phyloP scores from a whole-genome alignment of 495 filamentous ascomycete genomes.

The Neurospora pannonica region DNA sequence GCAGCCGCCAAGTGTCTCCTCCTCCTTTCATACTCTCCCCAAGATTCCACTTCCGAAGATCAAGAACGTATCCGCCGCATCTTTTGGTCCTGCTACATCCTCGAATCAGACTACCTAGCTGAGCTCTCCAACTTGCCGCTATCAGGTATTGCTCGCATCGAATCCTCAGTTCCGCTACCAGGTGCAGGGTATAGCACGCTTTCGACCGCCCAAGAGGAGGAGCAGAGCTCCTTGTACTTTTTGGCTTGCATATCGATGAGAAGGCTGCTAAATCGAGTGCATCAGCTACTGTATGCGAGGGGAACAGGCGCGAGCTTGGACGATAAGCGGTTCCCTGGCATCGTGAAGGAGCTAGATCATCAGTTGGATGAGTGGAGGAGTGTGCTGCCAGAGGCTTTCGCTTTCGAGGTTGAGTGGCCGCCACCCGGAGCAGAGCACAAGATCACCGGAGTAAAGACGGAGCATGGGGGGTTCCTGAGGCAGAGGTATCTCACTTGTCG shows the following conservation, averaged over 20 bases:
- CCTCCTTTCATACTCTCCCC: conserved; percentile 21
- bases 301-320: conserved; percentile 21
- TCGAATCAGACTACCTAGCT: conserved; percentile 29
- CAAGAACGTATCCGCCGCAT: conserved; percentile 35
- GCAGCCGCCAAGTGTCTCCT: conserved; percentile 30
- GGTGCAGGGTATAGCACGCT: conserved; percentile 20
- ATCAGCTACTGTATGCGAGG: conserved; percentile 17
- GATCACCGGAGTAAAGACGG: conserved; percentile 9
- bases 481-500: conserved; percentile 39
- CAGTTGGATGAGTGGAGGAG: conserved; percentile 38
- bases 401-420: conserved; percentile 20
- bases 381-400: conserved; percentile 28
- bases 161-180: conserved; percentile 33
- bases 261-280: conserved; percentile 16
- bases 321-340: conserved; percentile 27
- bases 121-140: conserved; percentile 36
- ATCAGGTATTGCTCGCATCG: conserved; percentile 34
- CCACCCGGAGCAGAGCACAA: conserved; percentile 1
- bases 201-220: conserved; percentile 7
- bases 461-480: conserved; percentile 31
- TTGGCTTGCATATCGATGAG: conserved; percentile 20
- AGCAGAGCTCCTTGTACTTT: conserved; percentile 18
- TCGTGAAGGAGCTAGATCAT: conserved; percentile 34
- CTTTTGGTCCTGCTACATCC: conserved; percentile 41
- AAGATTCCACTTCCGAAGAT: conserved; percentile 17